Base-by-base conservation (phyloP, 1,139 yeast species). In the Keqinozyma sinolaborantium region DNA sequence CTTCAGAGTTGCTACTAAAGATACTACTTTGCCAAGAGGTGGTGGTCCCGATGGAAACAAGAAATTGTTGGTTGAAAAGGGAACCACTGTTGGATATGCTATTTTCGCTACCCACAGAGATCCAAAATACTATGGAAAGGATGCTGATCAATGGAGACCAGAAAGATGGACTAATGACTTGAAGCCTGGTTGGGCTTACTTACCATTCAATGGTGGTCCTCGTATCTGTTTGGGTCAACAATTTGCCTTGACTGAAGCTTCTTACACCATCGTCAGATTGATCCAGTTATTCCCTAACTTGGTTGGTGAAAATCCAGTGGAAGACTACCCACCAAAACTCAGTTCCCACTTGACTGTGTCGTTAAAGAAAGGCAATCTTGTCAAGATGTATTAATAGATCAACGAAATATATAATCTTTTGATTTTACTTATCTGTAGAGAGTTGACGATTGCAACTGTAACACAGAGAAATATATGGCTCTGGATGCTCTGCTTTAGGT, bases 131-230 rank as follows among this genome's bases (percentile, higher is more conserved):
- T 77, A 71, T 56, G 82, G 81, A 25, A 56, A 64, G 30, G 78
- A 73, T 39, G 65, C 77, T 7, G 35, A 41, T 3, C 68, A 46
- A 28, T 74, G 69, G 53, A 58, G 59, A 30, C 80, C 80, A 4
- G 78, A 72, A 41, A 62, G 79, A 37, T 73, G 79, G 78, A 48
- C 47, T 12, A 62, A 53, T 39, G 44, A 44, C 32, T 47, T 34
- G 45, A 60, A 52, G 47, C 55, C 66, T 32, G 73, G 73, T 28
- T 76, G 79, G 79, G 72, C 70, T 21, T 75, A 60, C 47, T 51
- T 75, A 23, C 79, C 80, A 13, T 75, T 75, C 58, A 77, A 76
- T 42, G 82, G 82, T 31, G 82, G 83, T 3, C 81, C 82, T 24
- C 59, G 82, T 39, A 74, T 76, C 34, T 77, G 83, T 47, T 58